Evolutionary conservation across 2,329 filamentous ascomycete genomes (phyloP), one percentile per base, ranked within the genome.

Genomic region (Chrysoporthe deuterocubensis): DNA sequence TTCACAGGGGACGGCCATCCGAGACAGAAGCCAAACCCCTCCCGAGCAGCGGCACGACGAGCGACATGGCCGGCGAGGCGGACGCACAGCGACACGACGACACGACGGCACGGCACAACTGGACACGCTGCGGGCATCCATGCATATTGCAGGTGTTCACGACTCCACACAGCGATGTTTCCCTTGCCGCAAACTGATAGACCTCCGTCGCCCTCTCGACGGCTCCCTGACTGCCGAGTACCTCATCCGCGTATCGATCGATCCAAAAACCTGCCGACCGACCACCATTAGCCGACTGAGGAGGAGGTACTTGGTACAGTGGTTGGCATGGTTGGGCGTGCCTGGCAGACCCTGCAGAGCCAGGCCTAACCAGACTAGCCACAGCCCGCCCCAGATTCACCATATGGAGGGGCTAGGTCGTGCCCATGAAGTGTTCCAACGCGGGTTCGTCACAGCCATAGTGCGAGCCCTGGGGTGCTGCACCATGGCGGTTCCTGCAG

Each of bases 381-480:
- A 37, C 11, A 56, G 14, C 11, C 48, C 11, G 8, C 21, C 50
- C 50, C 21, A 34, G 21, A 21, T 26, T 32, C 21, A 4, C 26
- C 44, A 21, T 42, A 32, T 5, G 26, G 26, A 54, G 48, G 50
- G 50, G 21, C 50, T 32, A 54, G 50, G 21, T 54, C 46, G 14
- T 32, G n/a, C 62, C 40, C 48, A 61, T 43, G 61, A 59, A 68
- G 66, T 68, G 63, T 50, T 68, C 67, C 67, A 63, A 68, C 40
- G 67, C 63, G 65, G 50, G 67, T 62, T 62, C 67, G 43, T 66
- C 66, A 42, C 54, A 57, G 32, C 11, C 54, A 57, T 37, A 40
- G 54, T 40, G 54, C 34, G 7, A 16, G 50, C 26, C 50, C 50
- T 54, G 50, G 18, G 34, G 32, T 6, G 18, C 34, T 57, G 54